These are phyloP conservation scores for Chlamydomonas applanata DNA, from an alignment of 139 green algal genomes.

Conservation along the genomic window DNA sequence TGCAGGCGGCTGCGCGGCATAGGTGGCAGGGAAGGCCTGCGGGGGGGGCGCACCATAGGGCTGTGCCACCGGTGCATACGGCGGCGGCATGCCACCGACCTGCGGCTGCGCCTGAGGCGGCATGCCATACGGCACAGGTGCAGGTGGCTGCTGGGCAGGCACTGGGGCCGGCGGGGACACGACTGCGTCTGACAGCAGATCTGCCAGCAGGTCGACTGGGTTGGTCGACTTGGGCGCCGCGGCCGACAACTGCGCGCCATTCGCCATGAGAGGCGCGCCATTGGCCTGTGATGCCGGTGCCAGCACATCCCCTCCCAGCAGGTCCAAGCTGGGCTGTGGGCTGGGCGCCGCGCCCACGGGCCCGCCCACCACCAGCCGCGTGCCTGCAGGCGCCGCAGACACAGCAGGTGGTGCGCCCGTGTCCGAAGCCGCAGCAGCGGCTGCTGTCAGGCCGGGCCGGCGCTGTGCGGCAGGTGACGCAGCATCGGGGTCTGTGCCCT, in stretches of 20 bases:
- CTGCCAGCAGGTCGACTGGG: conserved; percentile 53
- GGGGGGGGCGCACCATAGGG: no score
- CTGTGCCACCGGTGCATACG: no score
- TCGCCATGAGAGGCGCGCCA: not conserved
- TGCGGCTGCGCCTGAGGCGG: not conserved
- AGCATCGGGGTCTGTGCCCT: conserved; percentile 16
- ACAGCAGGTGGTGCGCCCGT: not conserved
- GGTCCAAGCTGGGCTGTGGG: not conserved
- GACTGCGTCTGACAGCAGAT: conserved; percentile 45
- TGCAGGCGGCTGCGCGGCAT: no score
- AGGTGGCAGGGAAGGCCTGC: no score
- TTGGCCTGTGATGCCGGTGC: not conserved
- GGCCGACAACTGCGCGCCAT: not conserved
- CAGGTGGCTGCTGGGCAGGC: not conserved
- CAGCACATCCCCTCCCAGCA: conserved; percentile 3
- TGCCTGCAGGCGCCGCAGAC: no score
- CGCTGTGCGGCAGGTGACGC: not conserved
- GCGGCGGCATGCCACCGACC: not conserved
- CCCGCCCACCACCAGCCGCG: no score
- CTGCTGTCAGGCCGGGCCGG: no score
- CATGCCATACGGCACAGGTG: not conserved
- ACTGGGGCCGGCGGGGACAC: conserved; percentile 3
- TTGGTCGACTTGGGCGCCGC: conserved; percentile 25
- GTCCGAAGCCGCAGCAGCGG: not conserved
- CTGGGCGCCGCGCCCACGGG: not conserved